Evolutionary conservation across 805 yeast genomes (phyloP).

Genomic region (Suhomyces vadensis): DNA sequence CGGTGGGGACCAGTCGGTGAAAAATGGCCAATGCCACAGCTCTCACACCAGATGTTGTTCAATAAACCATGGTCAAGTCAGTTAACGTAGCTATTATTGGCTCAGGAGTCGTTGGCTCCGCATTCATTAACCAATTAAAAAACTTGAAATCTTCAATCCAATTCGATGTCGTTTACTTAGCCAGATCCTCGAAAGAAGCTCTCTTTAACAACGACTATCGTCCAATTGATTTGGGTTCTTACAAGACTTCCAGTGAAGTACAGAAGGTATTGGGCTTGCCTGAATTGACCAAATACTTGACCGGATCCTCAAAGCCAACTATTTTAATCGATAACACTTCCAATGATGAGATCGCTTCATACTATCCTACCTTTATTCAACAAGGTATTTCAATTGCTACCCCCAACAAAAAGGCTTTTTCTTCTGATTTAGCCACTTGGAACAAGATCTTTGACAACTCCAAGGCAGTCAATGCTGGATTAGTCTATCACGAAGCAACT

Average conservation of each 20-base stretch:
- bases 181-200: slow-evolving; percentile 69
- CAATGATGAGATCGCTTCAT: slow-evolving; percentile 69
- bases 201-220: slow-evolving; percentile 66
- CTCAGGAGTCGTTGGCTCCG: slow-evolving; percentile 94
- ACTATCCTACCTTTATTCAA: slow-evolving; percentile 71
- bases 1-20: slow-evolving; percentile 2
- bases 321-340: slow-evolving; percentile 95
- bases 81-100: slow-evolving; percentile 54
- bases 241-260: slow-evolving; percentile 51
- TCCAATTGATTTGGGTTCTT: slow-evolving; percentile 65
- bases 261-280: slow-evolving; percentile 54
- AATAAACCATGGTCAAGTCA: slow-evolving; percentile 29
- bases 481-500: slow-evolving; percentile 96
- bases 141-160: slow-evolving; percentile 58
- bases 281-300: slow-evolving; percentile 62
- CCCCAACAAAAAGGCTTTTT: slow-evolving; percentile 97
- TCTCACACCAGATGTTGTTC: too few relatives aligned
- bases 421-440: slow-evolving; percentile 76
- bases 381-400: slow-evolving; percentile 92
- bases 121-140: slow-evolving; percentile 80
- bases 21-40: not conserved
- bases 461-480: slow-evolving; percentile 54
- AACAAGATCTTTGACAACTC: slow-evolving; percentile 63
- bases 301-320: slow-evolving; percentile 68
- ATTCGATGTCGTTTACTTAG: slow-evolving; percentile 78